These are phyloP conservation scores for Parietaria judaica DNA, from an alignment of 306 rosid genomes.

Conservation along the genomic window DNA sequence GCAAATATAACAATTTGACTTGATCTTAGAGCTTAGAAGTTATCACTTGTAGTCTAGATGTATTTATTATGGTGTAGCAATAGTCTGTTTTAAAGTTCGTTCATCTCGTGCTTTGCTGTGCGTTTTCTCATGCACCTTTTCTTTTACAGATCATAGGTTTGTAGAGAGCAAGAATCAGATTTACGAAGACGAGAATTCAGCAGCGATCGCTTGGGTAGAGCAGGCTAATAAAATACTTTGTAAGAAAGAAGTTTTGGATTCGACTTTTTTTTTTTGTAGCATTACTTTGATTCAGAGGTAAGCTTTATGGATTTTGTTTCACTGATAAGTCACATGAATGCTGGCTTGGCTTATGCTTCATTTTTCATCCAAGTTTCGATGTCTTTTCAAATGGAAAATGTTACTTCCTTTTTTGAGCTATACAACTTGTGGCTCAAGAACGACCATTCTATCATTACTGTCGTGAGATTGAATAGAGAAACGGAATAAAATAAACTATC, in stretches of 20 bases:
- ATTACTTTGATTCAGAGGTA: neutral
- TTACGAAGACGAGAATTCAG: neutral
- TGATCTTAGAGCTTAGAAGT: too few relatives aligned
- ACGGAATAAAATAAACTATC: too few relatives aligned
- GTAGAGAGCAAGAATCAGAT: neutral
- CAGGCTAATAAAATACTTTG: neutral
- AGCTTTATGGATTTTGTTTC: slow-evolving; percentile 2
- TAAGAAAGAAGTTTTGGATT: neutral
- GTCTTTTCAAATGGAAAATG: too few relatives aligned
- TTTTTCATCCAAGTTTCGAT: neutral
- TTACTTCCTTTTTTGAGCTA: neutral
- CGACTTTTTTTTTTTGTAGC: neutral
- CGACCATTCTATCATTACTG: too few relatives aligned
- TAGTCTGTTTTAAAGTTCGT: too few relatives aligned
- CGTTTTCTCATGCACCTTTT: neutral
- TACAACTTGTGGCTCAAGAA: too few relatives aligned
- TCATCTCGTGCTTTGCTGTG: too few relatives aligned
- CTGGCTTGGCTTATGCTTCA: neutral
- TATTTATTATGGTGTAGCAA: too few relatives aligned
- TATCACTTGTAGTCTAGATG: too few relatives aligned
- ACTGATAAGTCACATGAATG: neutral
- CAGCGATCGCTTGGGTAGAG: neutral
- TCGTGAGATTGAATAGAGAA: too few relatives aligned
- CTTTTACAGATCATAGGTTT: neutral
- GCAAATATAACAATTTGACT: too few relatives aligned